Base-by-base conservation (phyloP, 495 filamentous ascomycete genomes). In the Cercophora sp. region DNA sequence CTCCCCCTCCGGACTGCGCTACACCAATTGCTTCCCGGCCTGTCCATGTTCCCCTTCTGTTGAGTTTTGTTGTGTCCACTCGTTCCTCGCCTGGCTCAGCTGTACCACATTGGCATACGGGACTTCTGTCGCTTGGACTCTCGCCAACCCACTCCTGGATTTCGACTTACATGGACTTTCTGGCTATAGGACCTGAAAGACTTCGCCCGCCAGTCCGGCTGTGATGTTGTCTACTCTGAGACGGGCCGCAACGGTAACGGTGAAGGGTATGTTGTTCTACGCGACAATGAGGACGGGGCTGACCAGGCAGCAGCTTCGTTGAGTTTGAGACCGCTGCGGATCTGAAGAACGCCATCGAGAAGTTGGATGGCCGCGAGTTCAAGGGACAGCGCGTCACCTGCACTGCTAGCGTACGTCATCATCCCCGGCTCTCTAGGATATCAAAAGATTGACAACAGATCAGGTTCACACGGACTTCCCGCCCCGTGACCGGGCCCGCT, bases 151-250 rank as follows among this genome's bases (percentile, higher is more conserved):
- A 35, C 66, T 67, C 70, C 74, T 66, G 73, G 72, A 72, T 67
- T 59, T 62, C 74, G 62, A 78, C 73, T 77, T 77, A 78, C 74
- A 72, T 69, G 70, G 71, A 70, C 59, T 77, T n/a, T n/a, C 76
- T 76, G 74, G 74, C 69, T 79, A 66, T 88, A 99, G 93, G 94
- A 99, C 70, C 82, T 99, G 35, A 99, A 99, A 88, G 93, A 99
- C 71, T 99, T 97, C 69, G 94, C 93, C 52, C 92, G 93, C 64
- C 88, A 91, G 67, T 94, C 91, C 72, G 89, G 90, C 65, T 82
- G 94, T 70, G 94, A 97, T 69, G 93, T 99, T 59, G 93, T 99
- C 54, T 99, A 95, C 66, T 96, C 91, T 46, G 93, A 99, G 75
- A 91, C 94, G 23, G 86, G 85, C 66, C 89, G 93, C 63, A 93